Conservation (phyloP, 2,329 filamentous ascomycete species). For the Hawksworthiomyces lignivorus region DNA sequence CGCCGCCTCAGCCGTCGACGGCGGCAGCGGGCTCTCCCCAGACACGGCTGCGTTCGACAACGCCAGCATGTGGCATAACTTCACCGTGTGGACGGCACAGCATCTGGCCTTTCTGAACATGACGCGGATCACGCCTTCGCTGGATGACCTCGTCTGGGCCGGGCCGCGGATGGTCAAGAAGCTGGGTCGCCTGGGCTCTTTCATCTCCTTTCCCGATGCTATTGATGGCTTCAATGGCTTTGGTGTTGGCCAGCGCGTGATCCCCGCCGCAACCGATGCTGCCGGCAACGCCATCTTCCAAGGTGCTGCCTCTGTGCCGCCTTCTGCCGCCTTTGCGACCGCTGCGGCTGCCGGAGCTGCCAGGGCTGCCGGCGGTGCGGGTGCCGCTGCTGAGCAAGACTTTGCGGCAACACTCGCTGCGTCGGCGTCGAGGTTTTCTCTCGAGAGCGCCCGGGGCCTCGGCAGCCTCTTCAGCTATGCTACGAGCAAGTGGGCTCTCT, state of each 20-base stretch:
- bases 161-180: slow-evolving; percentile 64
- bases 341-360: slow-evolving; percentile 26
- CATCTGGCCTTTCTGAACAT: slow-evolving; percentile 33
- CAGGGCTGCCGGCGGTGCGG: slow-evolving; percentile 26
- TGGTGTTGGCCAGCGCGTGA: slow-evolving; percentile 42
- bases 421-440: slow-evolving; percentile 40
- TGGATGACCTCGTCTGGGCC: slow-evolving; percentile 61
- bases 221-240: slow-evolving; percentile 41
- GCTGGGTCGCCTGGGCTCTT: slow-evolving; percentile 58
- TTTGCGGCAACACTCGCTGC: slow-evolving; percentile 22
- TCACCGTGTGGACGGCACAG: slow-evolving; percentile 46
- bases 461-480: slow-evolving; percentile 85
- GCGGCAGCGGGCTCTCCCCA: slow-evolving; percentile 13
- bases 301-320: slow-evolving; percentile 25
- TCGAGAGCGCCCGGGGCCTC: slow-evolving; percentile 60
- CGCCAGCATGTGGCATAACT: slow-evolving; percentile 41
- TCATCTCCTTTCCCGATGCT: slow-evolving; percentile 51
- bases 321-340: slow-evolving; percentile 29
- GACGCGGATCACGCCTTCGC: slow-evolving; percentile 52
- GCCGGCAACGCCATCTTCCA: slow-evolving; percentile 25
- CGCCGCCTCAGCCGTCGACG: neutral
- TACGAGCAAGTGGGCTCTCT: slow-evolving; percentile 85
- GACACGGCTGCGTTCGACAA: slow-evolving; percentile 30
- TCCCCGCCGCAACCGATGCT: slow-evolving; percentile 49
- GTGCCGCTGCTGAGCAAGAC: slow-evolving; percentile 33